Conservation (phyloP, 495 filamentous ascomycete genomes). For the Hypoxylon trugodes region DNA sequence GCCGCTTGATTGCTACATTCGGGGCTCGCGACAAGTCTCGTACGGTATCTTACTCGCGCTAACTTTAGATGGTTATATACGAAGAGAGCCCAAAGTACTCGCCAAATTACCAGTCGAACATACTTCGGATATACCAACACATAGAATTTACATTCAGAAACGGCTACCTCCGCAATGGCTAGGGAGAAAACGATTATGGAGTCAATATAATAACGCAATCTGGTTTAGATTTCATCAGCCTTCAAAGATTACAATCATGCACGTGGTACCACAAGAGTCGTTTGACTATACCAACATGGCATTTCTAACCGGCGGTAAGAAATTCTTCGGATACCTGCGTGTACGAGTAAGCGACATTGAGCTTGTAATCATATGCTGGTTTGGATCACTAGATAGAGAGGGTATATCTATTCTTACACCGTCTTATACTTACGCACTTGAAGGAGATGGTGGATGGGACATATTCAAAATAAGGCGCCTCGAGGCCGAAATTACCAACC, state of each 20-base stretch:
- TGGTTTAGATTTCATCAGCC: constrained; percentile 2
- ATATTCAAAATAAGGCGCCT: constrained; percentile 12
- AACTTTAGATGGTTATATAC: constrained; percentile 22
- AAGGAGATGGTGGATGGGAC: constrained; percentile 12
- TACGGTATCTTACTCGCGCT: constrained; percentile 9
- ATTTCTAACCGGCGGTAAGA: constrained; percentile 9
- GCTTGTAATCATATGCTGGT: constrained; percentile 10
- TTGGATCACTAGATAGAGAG: background rate
- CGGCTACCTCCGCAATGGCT: constrained; percentile 1
- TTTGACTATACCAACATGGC: constrained; percentile 8
- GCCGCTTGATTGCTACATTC: background rate
- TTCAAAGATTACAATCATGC: background rate
- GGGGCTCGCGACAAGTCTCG: background rate
- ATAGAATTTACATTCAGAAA: constrained; percentile 17
- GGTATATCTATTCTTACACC: background rate
- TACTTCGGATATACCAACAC: constrained; percentile 4
- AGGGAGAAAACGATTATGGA: background rate
- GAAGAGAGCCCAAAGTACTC: constrained; percentile 5
- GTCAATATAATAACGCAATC: constrained; percentile 8
- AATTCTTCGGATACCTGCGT: constrained; percentile 14
- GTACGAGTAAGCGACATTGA: background rate
- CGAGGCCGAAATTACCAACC: constrained; percentile 5
- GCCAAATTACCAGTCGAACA: background rate
- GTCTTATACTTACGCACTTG: constrained; percentile 1
- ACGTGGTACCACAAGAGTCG: constrained; percentile 11